These are phyloP conservation scores for Neocatenulostroma microsporum DNA, from an alignment of 2,329 filamentous ascomycete genomes.

Conservation along the genomic window DNA sequence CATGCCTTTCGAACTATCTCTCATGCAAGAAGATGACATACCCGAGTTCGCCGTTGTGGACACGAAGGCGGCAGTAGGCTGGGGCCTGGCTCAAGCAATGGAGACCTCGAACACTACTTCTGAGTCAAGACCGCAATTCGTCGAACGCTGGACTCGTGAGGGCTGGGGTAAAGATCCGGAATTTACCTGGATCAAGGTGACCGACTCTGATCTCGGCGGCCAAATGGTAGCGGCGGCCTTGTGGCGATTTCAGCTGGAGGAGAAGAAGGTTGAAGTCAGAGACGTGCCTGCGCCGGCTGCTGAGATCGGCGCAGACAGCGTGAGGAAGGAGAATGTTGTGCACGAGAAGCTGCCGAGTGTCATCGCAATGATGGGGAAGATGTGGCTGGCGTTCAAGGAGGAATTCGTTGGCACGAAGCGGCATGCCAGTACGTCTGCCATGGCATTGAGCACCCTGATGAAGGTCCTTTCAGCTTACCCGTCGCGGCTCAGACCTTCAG, in stretches of 20 bases:
- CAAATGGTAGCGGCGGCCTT: conserved; percentile 17
- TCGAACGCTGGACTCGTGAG: conserved; percentile 12
- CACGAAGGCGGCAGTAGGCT: conserved; percentile 14
- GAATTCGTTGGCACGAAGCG: conserved; percentile 11
- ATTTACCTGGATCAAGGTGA: conserved; percentile 14
- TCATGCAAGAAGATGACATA: conserved; percentile 17
- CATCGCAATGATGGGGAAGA: conserved; percentile 5
- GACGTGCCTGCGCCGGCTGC: neutral
- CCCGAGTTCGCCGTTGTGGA: conserved; percentile 18
- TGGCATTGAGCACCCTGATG: neutral
- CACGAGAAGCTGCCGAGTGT: conserved; percentile 4
- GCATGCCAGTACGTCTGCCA: conserved; percentile 15
- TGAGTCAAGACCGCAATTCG: conserved; percentile 10
- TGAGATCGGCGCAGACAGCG: neutral
- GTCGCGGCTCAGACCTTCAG: conserved; percentile 14
- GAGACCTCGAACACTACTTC: conserved; percentile 3
- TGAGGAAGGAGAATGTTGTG: conserved; percentile 3
- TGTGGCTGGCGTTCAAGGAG: conserved; percentile 11
- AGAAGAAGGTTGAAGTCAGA: neutral
- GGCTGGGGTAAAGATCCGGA: conserved; percentile 8
- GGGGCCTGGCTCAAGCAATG: conserved; percentile 15
- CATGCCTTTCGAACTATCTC: conserved; percentile 19
- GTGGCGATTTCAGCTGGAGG: conserved; percentile 14
- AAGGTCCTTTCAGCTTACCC: too few species aligned
- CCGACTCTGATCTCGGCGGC: conserved; percentile 12